Evolutionary conservation across 192 early-diverging fungal species (phyloP), one percentile per base, ranked within the genome.

Genomic region (Diversispora epigaea): DNA sequence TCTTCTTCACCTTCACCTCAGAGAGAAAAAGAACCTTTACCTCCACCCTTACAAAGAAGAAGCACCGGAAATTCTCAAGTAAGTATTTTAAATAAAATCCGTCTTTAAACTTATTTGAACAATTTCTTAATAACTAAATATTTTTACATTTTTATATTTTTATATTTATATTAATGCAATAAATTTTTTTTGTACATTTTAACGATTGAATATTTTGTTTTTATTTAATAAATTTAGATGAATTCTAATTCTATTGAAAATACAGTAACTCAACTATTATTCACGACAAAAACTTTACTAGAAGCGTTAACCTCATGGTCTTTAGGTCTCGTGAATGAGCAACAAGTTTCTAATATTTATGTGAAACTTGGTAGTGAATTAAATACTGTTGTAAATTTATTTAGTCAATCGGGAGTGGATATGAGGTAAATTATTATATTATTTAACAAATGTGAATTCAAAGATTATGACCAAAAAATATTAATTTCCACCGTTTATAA

Each of bases 251-350:
- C 76, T 4, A 84, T 87, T 14, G 84, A 87, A 40, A 78, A 79
- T 8, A 81, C 80, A 43, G 84, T 87, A 14, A 85, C 86, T 15
- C 77, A 80, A 66, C 73, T 87, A 5, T 44, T 87, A 49, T 49
- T 82, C 32, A 80, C 82, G 8, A 87, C 86, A 12, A 87, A 85
- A 68, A 79, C 79, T 41, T 77, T 87, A 15, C 52, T 87, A 19
- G 84, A 85, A 46, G 71, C 79, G 17, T 72, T 87, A 17, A 87
- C 86, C 4, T 68, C 73, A 4, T 87, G 86, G 86, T 82, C 84
- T 6, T 60, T n/a, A 9, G 32, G 65, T 0, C 79, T 70, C 45
- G 79, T 79, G 63, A 79, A 46, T 8, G 77, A 82, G 49, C 79
- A 85, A 67, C 76, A 83, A 11, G 82, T 87, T 22, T 83, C 77